phyloP scores from a whole-genome alignment of 352 stramenopile species.

The Phytophthora quininea region DNA sequence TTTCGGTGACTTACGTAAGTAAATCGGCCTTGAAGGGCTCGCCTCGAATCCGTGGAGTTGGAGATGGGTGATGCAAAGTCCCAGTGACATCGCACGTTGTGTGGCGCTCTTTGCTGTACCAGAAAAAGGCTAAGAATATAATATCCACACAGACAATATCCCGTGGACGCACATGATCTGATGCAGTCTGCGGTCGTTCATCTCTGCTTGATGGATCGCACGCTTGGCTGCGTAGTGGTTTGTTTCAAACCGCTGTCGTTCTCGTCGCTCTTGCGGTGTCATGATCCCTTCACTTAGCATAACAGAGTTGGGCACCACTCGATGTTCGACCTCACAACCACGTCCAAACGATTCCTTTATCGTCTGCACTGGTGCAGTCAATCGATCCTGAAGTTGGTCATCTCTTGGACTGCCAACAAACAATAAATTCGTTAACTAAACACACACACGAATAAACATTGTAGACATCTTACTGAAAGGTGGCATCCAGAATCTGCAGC shows the following conservation, averaged over 20 bases:
- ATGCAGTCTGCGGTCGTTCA: conserved; percentile 67
- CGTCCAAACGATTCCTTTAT: conserved; percentile 57
- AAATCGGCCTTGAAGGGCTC: conserved; percentile 56
- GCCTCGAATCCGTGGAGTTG: conserved; percentile 29
- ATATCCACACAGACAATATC: neutral
- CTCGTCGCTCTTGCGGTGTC: conserved; percentile 69
- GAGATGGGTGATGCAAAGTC: conserved; percentile 3
- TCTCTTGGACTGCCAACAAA: conserved; percentile 15
- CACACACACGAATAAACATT: neutral
- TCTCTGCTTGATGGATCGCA: conserved; percentile 57
- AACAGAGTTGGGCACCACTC: conserved; percentile 48
- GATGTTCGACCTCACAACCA: conserved; percentile 53
- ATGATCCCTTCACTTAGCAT: conserved; percentile 77
- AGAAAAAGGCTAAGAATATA: neutral
- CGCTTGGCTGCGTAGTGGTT: conserved; percentile 57
- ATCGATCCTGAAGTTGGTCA: conserved; percentile 17
- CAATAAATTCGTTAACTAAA: neutral
- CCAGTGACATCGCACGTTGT: conserved; percentile 64
- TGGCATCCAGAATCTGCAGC: conserved; percentile 36
- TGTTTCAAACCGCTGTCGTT: conserved; percentile 70
- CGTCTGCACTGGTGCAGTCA: conserved; percentile 51
- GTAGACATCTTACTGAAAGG: conserved; percentile 23
- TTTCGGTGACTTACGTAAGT: conserved; percentile 33
- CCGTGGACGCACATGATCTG: conserved; percentile 67
- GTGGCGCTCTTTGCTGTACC: conserved; percentile 47